Evolutionary conservation across 139 green algal species (phyloP).

Genomic region (Auxenochlorella pyrenoidosa): DNA sequence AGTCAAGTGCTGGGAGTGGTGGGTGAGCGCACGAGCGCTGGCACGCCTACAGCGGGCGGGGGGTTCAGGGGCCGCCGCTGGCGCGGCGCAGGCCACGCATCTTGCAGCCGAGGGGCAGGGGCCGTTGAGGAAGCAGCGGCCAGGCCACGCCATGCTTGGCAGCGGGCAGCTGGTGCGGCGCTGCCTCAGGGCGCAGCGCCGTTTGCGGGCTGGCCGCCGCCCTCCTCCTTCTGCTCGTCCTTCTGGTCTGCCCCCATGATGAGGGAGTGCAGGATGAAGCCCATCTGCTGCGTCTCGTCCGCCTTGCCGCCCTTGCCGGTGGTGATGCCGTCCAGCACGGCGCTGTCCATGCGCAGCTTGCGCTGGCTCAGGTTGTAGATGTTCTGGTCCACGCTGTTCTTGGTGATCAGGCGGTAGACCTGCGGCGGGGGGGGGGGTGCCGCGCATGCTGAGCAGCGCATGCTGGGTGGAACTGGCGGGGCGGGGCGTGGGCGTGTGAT

Average conservation of each 20-base stretch:
- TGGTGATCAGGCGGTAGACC: constrained; percentile 91
- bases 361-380: constrained; percentile 86
- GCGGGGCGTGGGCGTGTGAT: not conserved
- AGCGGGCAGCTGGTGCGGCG: too few species aligned
- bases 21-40: too few species aligned
- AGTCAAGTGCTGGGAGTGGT: too few species aligned
- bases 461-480: too few species aligned
- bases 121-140: too few species aligned
- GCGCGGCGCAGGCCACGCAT: too few species aligned
- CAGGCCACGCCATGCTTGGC: too few species aligned
- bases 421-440: not conserved
- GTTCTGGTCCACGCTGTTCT: constrained; percentile 85
- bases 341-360: constrained; percentile 86
- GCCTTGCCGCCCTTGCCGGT: constrained; percentile 37
- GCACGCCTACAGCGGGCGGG: too few species aligned
- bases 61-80: too few species aligned
- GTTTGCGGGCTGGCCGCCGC: not conserved
- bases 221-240: constrained; percentile 1
- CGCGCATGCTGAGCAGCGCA: too few species aligned
- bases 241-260: constrained; percentile 11
- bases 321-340: constrained; percentile 62
- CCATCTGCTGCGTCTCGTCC: constrained; percentile 53
- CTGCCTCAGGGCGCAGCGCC: too few species aligned
- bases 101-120: too few species aligned
- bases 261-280: constrained; percentile 46